These are phyloP conservation scores for Cymbidium sinense DNA, from an alignment of 106 monocot genomes.

Conservation along the genomic window DNA sequence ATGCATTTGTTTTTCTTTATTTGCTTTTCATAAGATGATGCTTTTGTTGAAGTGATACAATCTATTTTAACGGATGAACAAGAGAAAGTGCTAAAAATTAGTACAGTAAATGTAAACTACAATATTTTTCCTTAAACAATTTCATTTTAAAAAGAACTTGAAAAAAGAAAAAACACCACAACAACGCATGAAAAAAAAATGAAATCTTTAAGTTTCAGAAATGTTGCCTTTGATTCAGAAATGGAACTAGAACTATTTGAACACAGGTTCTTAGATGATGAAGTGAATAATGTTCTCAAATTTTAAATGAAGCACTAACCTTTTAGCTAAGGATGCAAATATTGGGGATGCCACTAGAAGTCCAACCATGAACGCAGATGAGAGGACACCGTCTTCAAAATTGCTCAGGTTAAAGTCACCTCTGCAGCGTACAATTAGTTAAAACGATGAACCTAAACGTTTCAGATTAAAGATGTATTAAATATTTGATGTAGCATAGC, in stretches of 20 bases:
- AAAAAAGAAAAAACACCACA: background rate
- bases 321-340: constrained; percentile 90
- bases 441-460: background rate
- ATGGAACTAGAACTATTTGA: background rate
- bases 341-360: constrained; percentile 87
- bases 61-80: background rate
- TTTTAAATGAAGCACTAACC: constrained; percentile 27
- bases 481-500: background rate
- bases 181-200: background rate
- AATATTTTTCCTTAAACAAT: background rate
- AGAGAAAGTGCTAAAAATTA: background rate
- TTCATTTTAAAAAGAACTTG: background rate
- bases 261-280: background rate
- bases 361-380: constrained; percentile 99
- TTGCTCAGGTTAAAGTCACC: constrained; percentile 84
- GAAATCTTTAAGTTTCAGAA: background rate
- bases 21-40: too few species aligned
- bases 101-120: background rate
- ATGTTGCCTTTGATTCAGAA: background rate
- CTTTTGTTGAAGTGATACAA: too few species aligned
- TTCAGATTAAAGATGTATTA: background rate
- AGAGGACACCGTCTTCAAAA: constrained; percentile 92
- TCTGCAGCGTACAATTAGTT: constrained; percentile 29
- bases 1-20: too few species aligned
- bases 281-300: background rate